These are phyloP conservation scores for Psidium friedrichsthalianum DNA, from an alignment of 345 rosid genomes.

Conservation along the genomic window DNA sequence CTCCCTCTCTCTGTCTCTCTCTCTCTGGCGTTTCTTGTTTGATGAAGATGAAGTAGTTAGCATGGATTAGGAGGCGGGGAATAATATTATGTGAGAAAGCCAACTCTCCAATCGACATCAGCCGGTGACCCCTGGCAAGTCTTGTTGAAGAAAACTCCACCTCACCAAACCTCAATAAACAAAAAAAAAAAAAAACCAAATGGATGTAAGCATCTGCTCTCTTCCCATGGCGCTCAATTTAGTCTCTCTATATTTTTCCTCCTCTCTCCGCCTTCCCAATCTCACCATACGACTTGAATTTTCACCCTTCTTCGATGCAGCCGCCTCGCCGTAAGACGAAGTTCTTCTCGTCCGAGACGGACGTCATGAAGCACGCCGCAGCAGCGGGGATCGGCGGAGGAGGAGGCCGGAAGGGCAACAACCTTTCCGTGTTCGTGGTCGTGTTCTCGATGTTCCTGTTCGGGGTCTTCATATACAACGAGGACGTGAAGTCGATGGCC, in stretches of 20 bases:
- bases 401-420: slow-evolving; percentile 30
- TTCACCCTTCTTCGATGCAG: slow-evolving; percentile 21
- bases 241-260: background rate
- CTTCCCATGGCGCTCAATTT: slow-evolving; percentile 2
- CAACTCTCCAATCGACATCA: slow-evolving; percentile 30
- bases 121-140: slow-evolving; percentile 26
- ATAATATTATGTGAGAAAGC: slow-evolving; percentile 17
- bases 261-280: background rate
- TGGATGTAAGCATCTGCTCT: slow-evolving; percentile 1
- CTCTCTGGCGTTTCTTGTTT: background rate
- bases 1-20: background rate
- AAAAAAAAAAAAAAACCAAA: slow-evolving; percentile 10
- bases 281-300: background rate
- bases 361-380: background rate
- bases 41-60: background rate
- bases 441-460: slow-evolving; percentile 48
- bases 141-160: slow-evolving; percentile 40
- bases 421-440: slow-evolving; percentile 45
- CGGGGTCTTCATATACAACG: slow-evolving; percentile 56
- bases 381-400: background rate
- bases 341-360: slow-evolving; percentile 29
- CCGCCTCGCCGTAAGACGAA: slow-evolving; percentile 23
- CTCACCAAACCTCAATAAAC: slow-evolving; percentile 55
- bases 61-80: background rate
- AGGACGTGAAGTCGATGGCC: slow-evolving; percentile 55